Conservation (phyloP, 2,329 filamentous ascomycete species). For the Gremmenia infestans region DNA sequence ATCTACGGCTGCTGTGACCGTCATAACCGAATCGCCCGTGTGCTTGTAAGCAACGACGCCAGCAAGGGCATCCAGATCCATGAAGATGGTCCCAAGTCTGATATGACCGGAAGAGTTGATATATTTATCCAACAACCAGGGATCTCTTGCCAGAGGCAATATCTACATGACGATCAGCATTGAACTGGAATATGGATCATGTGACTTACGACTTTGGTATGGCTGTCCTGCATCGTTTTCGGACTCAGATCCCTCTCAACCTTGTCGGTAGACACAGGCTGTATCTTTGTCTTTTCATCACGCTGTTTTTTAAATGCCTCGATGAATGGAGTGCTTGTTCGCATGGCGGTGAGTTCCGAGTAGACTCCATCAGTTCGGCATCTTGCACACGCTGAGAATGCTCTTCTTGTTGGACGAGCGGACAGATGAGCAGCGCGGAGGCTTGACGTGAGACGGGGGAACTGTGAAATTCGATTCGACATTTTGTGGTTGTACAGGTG, state of each 20-base stretch:
- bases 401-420: constrained; percentile 5
- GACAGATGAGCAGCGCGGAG: neutral
- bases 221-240: constrained; percentile 64
- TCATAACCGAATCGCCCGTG: constrained; percentile 52
- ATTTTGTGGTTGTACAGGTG: constrained; percentile 6
- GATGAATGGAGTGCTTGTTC: constrained; percentile 63
- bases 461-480: constrained; percentile 4
- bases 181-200: constrained; percentile 4
- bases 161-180: constrained; percentile 38
- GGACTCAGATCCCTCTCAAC: constrained; percentile 49
- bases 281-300: constrained; percentile 17
- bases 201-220: constrained; percentile 53
- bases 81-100: constrained; percentile 46
- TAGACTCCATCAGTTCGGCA: constrained; percentile 50
- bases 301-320: constrained; percentile 56
- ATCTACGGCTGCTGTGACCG: constrained; percentile 37
- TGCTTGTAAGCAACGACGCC: constrained; percentile 68
- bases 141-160: constrained; percentile 60
- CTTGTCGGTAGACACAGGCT: constrained; percentile 14
- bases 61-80: constrained; percentile 68
- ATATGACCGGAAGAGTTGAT: constrained; percentile 65
- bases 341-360: constrained; percentile 51
- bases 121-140: constrained; percentile 67
- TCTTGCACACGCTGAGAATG: constrained; percentile 16
- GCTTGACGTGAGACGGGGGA: neutral